phyloP scores from a whole-genome alignment of 2,329 filamentous ascomycete species.

The Curvularia spicifera region DNA sequence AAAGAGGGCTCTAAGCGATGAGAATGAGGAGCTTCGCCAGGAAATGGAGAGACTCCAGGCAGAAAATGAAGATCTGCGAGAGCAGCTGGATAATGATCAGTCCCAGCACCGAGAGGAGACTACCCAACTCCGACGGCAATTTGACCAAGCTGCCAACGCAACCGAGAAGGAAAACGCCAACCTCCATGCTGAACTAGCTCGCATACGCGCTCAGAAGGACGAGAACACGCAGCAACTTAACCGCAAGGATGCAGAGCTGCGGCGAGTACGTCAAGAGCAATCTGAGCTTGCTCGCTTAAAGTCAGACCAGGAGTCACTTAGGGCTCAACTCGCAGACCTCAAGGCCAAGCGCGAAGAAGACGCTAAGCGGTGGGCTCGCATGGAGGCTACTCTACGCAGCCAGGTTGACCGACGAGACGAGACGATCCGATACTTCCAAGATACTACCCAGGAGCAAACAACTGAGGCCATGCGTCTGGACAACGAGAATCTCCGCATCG shows the following conservation, averaged over 20 bases:
- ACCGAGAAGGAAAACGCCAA: slow-evolving; percentile 46
- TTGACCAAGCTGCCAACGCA: slow-evolving; percentile 42
- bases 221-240: slow-evolving; percentile 46
- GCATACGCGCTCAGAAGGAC: slow-evolving; percentile 44
- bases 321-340: slow-evolving; percentile 75
- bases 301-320: slow-evolving; percentile 72
- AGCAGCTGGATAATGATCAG: slow-evolving; percentile 43
- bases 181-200: slow-evolving; percentile 42
- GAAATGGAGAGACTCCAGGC: slow-evolving; percentile 44
- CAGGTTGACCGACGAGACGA: slow-evolving; percentile 48
- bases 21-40: slow-evolving; percentile 48
- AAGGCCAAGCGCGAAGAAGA: slow-evolving; percentile 71
- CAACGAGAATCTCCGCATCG: slow-evolving; percentile 50
- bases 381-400: slow-evolving; percentile 42
- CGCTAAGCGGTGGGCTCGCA: slow-evolving; percentile 39
- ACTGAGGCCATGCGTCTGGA: slow-evolving; percentile 50
- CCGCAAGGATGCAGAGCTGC: slow-evolving; percentile 44
- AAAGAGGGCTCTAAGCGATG: slow-evolving; percentile 48
- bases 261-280: slow-evolving; percentile 46
- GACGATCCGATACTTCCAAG: slow-evolving; percentile 49
- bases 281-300: slow-evolving; percentile 63
- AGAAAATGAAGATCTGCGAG: slow-evolving; percentile 44
- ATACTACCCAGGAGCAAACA: slow-evolving; percentile 45
- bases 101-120: slow-evolving; percentile 46
- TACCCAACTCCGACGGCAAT: slow-evolving; percentile 42